Percentiles rank a stretch among this genome's conserved stretches.
Conservation (phyloP, 192 early-diverging fungal species). For the Coemansia biformis region DNA sequence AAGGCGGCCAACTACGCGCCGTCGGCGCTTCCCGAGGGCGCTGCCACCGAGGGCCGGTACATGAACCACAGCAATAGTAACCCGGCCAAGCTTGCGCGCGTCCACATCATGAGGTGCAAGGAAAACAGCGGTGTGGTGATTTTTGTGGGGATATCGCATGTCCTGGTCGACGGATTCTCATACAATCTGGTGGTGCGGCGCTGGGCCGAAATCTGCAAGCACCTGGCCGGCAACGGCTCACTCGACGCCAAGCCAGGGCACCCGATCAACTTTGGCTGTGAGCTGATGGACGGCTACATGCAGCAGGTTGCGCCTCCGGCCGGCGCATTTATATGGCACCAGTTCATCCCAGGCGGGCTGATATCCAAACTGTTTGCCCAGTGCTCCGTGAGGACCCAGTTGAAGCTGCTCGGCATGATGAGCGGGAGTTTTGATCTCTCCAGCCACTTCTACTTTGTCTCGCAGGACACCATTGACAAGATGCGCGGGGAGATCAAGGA, state of each 20-base stretch:
- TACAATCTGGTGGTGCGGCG: conserved; percentile 14
- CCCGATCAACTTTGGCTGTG: not conserved
- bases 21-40: not conserved
- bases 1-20: conserved; percentile 1
- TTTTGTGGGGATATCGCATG: conserved; percentile 5
- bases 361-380: conserved; percentile 2
- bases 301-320: not conserved
- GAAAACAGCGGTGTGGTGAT: conserved; percentile 16
- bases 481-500: not conserved
- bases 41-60: not conserved
- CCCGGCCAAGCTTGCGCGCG: conserved; percentile 1
- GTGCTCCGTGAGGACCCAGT: conserved; percentile 6
- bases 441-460: conserved; percentile 9
- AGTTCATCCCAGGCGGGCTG: not conserved
- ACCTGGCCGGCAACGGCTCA: not conserved
- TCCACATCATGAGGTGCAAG: conserved; percentile 5
- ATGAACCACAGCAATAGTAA: not conserved
- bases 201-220: conserved; percentile 12
- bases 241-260: not conserved
- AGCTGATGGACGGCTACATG: not conserved
- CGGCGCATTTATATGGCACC: not conserved
- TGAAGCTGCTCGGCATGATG: not conserved
- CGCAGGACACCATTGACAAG: not conserved
- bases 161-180: conserved; percentile 8
- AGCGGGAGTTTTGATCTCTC: not conserved